A percentile compares a stretch with the other conserved stretches of the same genome.
These are phyloP conservation scores for Boehmeria nivea DNA, from an alignment of 306 rosid genomes.

Conservation along the genomic window DNA sequence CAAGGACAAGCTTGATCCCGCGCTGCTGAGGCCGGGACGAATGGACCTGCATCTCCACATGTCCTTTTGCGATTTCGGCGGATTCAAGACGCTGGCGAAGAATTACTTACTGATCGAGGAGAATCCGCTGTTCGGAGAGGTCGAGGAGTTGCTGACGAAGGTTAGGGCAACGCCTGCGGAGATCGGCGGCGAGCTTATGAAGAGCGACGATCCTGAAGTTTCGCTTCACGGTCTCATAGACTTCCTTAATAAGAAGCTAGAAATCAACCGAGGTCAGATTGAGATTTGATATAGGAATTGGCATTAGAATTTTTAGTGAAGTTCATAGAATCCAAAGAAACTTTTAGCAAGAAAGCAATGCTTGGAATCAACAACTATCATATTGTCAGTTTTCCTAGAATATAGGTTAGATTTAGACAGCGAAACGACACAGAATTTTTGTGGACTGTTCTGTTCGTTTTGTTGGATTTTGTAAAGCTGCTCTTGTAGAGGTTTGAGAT, in stretches of 20 bases:
- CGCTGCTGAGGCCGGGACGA: conserved; percentile 51
- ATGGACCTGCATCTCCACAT: conserved; percentile 54
- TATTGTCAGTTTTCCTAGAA: too few relatives aligned
- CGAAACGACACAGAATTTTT: too few relatives aligned
- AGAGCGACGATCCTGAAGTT: conserved; percentile 24
- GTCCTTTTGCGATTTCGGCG: conserved; percentile 41
- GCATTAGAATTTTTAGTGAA: neutral
- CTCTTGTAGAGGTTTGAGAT: conserved; percentile 15
- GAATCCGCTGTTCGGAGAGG: conserved; percentile 27
- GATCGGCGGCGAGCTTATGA: conserved; percentile 52
- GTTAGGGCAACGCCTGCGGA: conserved; percentile 51
- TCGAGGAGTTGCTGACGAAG: conserved; percentile 25
- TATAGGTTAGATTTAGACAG: too few relatives aligned
- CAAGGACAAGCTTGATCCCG: conserved; percentile 47
- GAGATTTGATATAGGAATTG: too few relatives aligned
- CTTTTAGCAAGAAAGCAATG: too few relatives aligned
- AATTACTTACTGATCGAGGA: conserved; percentile 41
- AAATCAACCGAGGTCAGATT: neutral
- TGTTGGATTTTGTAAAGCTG: conserved; percentile 18
- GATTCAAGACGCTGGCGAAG: conserved; percentile 38
- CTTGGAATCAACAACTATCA: too few relatives aligned
- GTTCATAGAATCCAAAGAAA: neutral
- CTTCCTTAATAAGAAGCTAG: conserved; percentile 30
- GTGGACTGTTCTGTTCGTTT: too few relatives aligned
- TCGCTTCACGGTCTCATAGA: conserved; percentile 42